Evolutionary conservation across 2,329 filamentous ascomycete species (phyloP), one percentile per base, ranked within the genome.

Genomic region (Beauveria sp.): DNA sequence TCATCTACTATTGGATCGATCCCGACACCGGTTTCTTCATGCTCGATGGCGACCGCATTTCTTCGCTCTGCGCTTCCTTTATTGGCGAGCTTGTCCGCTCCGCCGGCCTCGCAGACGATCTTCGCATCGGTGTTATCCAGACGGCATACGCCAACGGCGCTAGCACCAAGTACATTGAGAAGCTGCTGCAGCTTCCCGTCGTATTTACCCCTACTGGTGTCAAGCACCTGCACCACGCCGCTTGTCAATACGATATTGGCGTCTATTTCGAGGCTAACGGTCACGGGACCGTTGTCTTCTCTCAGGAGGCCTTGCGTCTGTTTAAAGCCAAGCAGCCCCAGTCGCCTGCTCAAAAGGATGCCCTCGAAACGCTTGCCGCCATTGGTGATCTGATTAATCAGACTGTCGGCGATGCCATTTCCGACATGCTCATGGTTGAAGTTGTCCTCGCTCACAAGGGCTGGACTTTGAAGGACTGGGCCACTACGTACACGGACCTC

Each of bases 231-330:
- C 95, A 99, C 77, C 95, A 98, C 71, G 95, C 91, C n/a, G 95
- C 95, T 45, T 87, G 90, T 70, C 90, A 93, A 66, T 96, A 96
- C 69, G 95, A 99, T 70, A 87, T 98, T 60, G 95, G 95, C 62
- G 91, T 98, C 58, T 99, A 99, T 79, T 99, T 99, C 70, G 95
- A 99, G 79, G 95, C 95, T 66, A 99, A 99, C 72, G 95, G 95
- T 34, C 95, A 99, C 75, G 95, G 95, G 66, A 99, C 95, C 10
- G 89, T 98, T 42, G 87, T 98, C 60, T 99, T 99, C 81, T 96
- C 91, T 1, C 85, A 89, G 62, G 86, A 90, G 63, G 93, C 93
- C 4, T 79, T 93, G 52, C 87, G 88, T 67, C 82, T 85, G 54
- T 96, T 99, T 77, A 83, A 82, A 67, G 88, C 85, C 68, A 88